Percentiles rank a stretch among this genome's conserved stretches.
Conservation (phyloP, 2,329 filamentous ascomycete species). For the Trichoderma afroharzianum region DNA sequence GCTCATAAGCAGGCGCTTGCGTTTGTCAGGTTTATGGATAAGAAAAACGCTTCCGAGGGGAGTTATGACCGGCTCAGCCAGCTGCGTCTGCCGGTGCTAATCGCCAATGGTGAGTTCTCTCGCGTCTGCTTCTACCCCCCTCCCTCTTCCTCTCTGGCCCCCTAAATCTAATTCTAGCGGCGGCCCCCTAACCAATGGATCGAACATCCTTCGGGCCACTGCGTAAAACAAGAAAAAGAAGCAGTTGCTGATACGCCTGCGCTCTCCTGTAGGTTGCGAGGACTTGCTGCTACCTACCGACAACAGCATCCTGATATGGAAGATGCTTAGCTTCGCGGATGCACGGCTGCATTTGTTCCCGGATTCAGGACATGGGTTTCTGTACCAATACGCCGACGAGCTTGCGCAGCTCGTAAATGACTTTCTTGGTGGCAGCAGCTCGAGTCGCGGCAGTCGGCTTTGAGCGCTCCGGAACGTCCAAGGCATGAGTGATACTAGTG, state of each 20-base stretch:
- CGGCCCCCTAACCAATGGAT: background rate
- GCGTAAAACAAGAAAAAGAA: background rate
- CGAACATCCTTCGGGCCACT: background rate
- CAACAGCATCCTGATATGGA: conserved; percentile 38
- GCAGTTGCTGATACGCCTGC: background rate
- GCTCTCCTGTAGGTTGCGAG: conserved; percentile 28
- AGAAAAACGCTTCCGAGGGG: conserved; percentile 30
- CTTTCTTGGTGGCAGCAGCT: conserved; percentile 26
- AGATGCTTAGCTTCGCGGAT: conserved; percentile 29
- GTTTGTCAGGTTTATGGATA: conserved; percentile 36
- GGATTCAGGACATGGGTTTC: conserved; percentile 36
- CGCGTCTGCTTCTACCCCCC: background rate
- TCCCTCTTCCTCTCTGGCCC: background rate
- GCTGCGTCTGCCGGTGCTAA: conserved; percentile 35
- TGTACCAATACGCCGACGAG: conserved; percentile 33
- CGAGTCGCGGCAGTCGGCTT: conserved; percentile 10
- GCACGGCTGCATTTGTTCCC: conserved; percentile 35
- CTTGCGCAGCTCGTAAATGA: conserved; percentile 33
- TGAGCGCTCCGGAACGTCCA: background rate
- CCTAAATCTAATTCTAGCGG: background rate
- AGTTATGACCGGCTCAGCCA: conserved; percentile 33
- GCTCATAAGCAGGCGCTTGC: conserved; percentile 31
- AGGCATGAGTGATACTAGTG: background rate
- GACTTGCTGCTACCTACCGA: conserved; percentile 35
- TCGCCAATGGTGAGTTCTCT: conserved; percentile 36